Evolutionary conservation across 306 rosid genomes (phyloP).

Genomic region (Oxytropis ochrocephala): DNA sequence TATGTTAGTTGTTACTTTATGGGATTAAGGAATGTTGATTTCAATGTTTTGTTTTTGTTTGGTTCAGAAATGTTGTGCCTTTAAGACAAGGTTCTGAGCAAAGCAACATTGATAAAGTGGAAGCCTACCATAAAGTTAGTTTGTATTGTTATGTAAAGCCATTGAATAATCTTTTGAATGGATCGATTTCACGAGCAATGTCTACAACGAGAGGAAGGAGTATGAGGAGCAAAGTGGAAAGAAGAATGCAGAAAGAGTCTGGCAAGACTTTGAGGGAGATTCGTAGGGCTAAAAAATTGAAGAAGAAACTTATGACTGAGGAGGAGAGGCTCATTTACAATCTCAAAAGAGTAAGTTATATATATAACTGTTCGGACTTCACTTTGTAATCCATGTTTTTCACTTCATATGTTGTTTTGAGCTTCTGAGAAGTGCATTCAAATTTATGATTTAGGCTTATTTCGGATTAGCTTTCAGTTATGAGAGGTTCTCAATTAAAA

Average conservation of each 20-base stretch:
- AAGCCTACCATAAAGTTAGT: constrained; percentile 24
- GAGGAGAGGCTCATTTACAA: constrained; percentile 84
- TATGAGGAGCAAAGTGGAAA: constrained; percentile 94
- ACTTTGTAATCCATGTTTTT: constrained; percentile 17
- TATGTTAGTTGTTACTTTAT: not conserved
- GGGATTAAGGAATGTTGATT: not conserved
- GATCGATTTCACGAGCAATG: constrained; percentile 50
- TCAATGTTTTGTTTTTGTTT: constrained; percentile 13
- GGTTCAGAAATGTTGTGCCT: constrained; percentile 41
- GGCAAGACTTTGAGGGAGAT: constrained; percentile 88
- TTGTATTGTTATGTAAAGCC: constrained; percentile 24
- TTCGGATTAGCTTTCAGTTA: not conserved
- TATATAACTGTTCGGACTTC: not conserved
- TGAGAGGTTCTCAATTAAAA: not conserved
- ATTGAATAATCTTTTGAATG: constrained; percentile 42
- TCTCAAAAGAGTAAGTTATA: constrained; percentile 74
- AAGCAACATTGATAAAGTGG: constrained; percentile 32
- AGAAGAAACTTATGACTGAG: constrained; percentile 92
- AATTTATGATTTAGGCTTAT: not conserved
- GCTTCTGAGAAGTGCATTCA: not conserved
- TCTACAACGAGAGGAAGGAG: constrained; percentile 78
- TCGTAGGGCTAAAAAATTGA: constrained; percentile 74
- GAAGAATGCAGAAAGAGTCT: constrained; percentile 80
- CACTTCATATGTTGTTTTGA: constrained; percentile 3
- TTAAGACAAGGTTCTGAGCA: constrained; percentile 29